These are phyloP conservation scores for Cordyceps fumosorosea DNA, from an alignment of 2,329 filamentous ascomycete species.

Conservation along the genomic window DNA sequence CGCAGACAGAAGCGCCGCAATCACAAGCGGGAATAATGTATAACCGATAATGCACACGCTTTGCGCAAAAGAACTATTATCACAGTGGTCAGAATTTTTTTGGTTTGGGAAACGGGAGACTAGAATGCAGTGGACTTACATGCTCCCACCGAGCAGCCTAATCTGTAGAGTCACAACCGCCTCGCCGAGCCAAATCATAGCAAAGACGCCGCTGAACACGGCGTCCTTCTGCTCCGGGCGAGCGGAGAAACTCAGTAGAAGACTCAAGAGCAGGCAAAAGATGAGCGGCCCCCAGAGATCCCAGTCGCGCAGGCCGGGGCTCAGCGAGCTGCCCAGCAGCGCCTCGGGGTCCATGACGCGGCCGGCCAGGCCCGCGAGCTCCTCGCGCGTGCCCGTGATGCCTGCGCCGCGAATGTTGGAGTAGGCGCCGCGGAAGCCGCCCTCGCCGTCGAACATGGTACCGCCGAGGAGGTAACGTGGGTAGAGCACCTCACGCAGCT, in stretches of 20 bases:
- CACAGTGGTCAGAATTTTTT: slow-evolving; percentile 17
- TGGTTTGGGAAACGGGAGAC: neutral
- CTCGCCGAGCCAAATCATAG: slow-evolving; percentile 94
- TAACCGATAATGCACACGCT: slow-evolving; percentile 98
- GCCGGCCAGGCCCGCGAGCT: slow-evolving; percentile 54
- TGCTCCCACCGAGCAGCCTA: slow-evolving; percentile 90
- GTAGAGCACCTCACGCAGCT: slow-evolving; percentile 95
- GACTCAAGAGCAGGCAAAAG: slow-evolving; percentile 82
- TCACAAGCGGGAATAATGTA: slow-evolving; percentile 92
- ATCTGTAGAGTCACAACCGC: slow-evolving; percentile 97
- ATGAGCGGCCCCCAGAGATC: slow-evolving; percentile 96
- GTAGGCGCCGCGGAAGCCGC: slow-evolving; percentile 53
- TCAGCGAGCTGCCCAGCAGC: slow-evolving; percentile 66
- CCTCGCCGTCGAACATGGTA: slow-evolving; percentile 53
- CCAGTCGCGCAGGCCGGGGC: slow-evolving; percentile 88
- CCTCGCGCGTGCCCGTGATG: slow-evolving; percentile 53
- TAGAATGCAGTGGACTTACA: slow-evolving; percentile 55
- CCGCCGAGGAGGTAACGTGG: slow-evolving; percentile 83
- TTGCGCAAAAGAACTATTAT: slow-evolving; percentile 83
- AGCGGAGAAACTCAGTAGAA: slow-evolving; percentile 80
- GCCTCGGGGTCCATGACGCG: slow-evolving; percentile 61
- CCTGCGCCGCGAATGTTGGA: slow-evolving; percentile 54
- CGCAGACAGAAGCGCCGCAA: slow-evolving; percentile 84
- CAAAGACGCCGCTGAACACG: slow-evolving; percentile 95
- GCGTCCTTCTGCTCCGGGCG: slow-evolving; percentile 73